These are phyloP conservation scores for Cladosporium sp. DNA, from an alignment of 2,329 filamentous ascomycete species.

Conservation along the genomic window DNA sequence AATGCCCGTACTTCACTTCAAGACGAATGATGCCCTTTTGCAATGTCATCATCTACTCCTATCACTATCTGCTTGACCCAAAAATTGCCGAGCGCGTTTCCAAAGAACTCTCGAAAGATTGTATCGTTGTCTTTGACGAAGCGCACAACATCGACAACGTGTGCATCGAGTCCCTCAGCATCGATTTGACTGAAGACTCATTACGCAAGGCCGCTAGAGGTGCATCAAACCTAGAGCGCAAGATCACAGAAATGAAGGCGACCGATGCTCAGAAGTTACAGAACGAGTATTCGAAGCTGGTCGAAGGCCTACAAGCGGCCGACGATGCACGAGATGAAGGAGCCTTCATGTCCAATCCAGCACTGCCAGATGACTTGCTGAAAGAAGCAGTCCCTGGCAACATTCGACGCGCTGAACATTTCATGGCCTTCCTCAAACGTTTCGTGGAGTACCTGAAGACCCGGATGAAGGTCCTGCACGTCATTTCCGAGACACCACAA, in stretches of 20 bases:
- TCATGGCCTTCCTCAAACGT: constrained; percentile 88
- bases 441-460: constrained; percentile 97
- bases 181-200: constrained; percentile 94
- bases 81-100: constrained; percentile 97
- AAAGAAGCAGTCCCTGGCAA: constrained; percentile 97
- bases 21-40: constrained; percentile 99
- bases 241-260: constrained; percentile 92
- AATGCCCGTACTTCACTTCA: constrained; percentile 96
- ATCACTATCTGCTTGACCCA: constrained; percentile 95
- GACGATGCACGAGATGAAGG: constrained; percentile 91
- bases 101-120: constrained; percentile 94
- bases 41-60: constrained; percentile 99
- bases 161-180: constrained; percentile 95
- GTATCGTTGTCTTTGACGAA: constrained; percentile 97
- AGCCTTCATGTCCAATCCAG: constrained; percentile 96
- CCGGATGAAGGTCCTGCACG: constrained; percentile 95
- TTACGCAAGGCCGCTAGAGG: constrained; percentile 86
- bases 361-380: constrained; percentile 86
- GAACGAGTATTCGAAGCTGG: constrained; percentile 91
- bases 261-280: constrained; percentile 93
- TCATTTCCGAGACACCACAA: constrained; percentile 93
- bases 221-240: constrained; percentile 85
- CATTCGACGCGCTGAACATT: constrained; percentile 92
- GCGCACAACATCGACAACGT: constrained; percentile 99
- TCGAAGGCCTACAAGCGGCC: constrained; percentile 83